Percentiles rank a stretch among this genome's conserved stretches.
phyloP scores from a whole-genome alignment of 306 rosid genomes.

The Purshia tridentata region DNA sequence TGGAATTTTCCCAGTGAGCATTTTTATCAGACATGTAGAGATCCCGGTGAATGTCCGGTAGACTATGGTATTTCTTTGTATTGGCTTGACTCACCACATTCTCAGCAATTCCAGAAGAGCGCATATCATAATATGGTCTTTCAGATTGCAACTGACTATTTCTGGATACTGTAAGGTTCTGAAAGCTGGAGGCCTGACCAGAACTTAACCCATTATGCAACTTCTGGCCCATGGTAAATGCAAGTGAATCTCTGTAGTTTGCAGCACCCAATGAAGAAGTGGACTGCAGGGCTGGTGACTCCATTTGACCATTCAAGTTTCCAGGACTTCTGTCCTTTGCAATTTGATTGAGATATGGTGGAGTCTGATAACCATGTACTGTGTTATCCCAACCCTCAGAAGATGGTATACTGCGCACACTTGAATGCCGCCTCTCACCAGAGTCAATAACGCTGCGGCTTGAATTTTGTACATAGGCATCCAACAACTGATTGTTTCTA shows the following conservation, averaged over 20 bases:
- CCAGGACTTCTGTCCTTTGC: conserved; percentile 51
- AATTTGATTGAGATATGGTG: conserved; percentile 52
- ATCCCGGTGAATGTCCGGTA: conserved; percentile 71
- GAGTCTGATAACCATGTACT: conserved; percentile 66
- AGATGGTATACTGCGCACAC: conserved; percentile 66
- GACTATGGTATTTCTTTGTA: conserved; percentile 84
- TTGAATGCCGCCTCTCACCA: conserved; percentile 63
- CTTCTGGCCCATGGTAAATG: conserved; percentile 61
- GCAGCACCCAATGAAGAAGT: conserved; percentile 48
- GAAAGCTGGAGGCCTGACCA: conserved; percentile 58
- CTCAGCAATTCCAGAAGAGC: conserved; percentile 49
- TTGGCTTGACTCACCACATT: conserved; percentile 46
- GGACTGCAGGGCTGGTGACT: conserved; percentile 42
- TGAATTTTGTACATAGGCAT: conserved; percentile 53
- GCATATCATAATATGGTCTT: conserved; percentile 47
- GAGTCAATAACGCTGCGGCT: conserved; percentile 39
- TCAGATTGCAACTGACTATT: conserved; percentile 57
- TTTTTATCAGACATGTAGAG: conserved; percentile 46
- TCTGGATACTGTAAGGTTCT: conserved; percentile 46
- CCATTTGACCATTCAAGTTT: conserved; percentile 52
- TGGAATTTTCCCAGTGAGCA: conserved; percentile 51
- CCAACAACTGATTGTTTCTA: conserved; percentile 47
- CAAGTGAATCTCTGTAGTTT: conserved; percentile 56
- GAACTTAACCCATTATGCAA: conserved; percentile 62
- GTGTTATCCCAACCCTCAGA: conserved; percentile 65